Conservation (phyloP, 768 basidiomycete species). For the Suillus brevipes region DNA sequence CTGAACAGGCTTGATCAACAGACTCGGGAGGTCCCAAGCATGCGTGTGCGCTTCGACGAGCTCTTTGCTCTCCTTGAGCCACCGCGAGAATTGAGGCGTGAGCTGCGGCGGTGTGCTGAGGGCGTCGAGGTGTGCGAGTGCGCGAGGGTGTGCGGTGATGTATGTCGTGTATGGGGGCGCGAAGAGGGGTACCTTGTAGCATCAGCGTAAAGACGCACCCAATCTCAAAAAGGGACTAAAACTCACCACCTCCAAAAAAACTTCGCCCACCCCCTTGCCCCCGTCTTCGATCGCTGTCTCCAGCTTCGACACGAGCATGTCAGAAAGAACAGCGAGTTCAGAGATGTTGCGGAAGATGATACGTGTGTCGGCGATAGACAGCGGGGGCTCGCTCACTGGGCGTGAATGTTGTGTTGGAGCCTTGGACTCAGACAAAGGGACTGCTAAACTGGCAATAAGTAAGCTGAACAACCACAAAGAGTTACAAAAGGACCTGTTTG, state of each 20-base stretch:
- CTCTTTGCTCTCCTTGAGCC: conserved; percentile 64
- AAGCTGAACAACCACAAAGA: conserved; percentile 44
- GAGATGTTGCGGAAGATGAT: conserved; percentile 77
- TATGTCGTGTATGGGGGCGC: conserved; percentile 76
- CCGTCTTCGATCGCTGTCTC: conserved; percentile 69
- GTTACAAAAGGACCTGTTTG: neutral
- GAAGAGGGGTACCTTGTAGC: conserved; percentile 60
- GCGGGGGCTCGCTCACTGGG: conserved; percentile 42
- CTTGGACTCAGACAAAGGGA: conserved; percentile 25
- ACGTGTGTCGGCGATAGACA: conserved; percentile 68
- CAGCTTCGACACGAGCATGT: conserved; percentile 61
- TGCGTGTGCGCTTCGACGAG: conserved; percentile 74
- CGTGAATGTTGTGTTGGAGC: neutral
- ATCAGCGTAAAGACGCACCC: neutral
- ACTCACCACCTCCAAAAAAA: conserved; percentile 72
- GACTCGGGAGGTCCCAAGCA: conserved; percentile 90
- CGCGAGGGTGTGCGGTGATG: conserved; percentile 76
- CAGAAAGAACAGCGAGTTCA: conserved; percentile 72
- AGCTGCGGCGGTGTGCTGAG: conserved; percentile 49
- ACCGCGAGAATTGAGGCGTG: conserved; percentile 38
- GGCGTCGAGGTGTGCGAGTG: conserved; percentile 63
- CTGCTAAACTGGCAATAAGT: conserved; percentile 20
- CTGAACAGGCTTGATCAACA: conserved; percentile 98
- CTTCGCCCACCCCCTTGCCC: conserved; percentile 66
- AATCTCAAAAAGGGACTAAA: conserved; percentile 5